Evolutionary conservation across 2,329 filamentous ascomycete species (phyloP), one percentile per base, ranked within the genome.

Genomic region (Trichoderma atroviride): DNA sequence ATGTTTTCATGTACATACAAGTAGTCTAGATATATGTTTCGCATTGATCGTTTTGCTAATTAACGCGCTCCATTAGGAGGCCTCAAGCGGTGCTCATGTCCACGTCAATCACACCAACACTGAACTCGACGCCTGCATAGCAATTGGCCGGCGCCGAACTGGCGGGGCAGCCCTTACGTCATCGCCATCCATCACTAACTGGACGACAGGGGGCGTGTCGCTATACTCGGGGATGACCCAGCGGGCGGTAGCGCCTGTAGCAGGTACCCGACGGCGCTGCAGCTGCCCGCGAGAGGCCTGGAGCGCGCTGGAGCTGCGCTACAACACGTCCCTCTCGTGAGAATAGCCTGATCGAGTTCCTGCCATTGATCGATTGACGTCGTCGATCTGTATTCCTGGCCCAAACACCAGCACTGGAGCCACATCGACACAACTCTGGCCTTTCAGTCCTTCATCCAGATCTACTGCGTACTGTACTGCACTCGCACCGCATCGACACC

Each of bases 151-250:
- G 31, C 27, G 35, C 24, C 29, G 55, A n/a, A 10, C 24, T 50
- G 24, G 63, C 50, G 55, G 63, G 55, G 40, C 16, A 59, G 55
- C 43, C 55, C 64, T 67, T 67, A 59, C 64, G 64, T 67, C 64
- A 67, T 67, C 64, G 37, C 55, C n/a, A 29, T 27, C 37, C 53
- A 37, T 66, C 53, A 58, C 50, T 19, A 53, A 35, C 55, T 57
- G 29, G 29, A 19, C 14, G 31, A 11, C 57, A 27, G 35, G 57
- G 37, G 53, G 52, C 14, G 50, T 29, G 61, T 31, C 50, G 35
- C 61, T 64, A 56, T 31, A 16, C 10, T 29, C 19, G 47, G 52
- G 47, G 22, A 50, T 22, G 13, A 22, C n/a, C 52, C n/a, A 55
- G 61, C 22, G 14, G 47, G 22, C 22, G 3, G 22, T 13, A 64